Percentiles rank a stretch among this genome's conserved stretches.
Evolutionary conservation across 257 asterid species (phyloP).

Genomic region (Linderniella brevidens): DNA sequence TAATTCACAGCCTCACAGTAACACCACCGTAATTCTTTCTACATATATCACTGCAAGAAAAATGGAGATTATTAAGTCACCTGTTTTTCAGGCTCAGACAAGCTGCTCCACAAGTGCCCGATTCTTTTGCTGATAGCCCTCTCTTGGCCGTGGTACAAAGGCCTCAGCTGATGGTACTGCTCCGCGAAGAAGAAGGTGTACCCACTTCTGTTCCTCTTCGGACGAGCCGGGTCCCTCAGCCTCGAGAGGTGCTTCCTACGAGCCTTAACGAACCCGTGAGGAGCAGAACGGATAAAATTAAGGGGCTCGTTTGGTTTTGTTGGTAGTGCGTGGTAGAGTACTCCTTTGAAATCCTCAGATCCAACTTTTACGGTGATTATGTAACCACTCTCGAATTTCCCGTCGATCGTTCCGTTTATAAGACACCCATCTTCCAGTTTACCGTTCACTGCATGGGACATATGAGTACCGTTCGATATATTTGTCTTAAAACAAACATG

Average conservation of each 20-base stretch:
- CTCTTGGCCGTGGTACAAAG: slow-evolving; percentile 74
- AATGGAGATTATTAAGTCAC: slow-evolving; percentile 11
- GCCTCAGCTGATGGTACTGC: slow-evolving; percentile 62
- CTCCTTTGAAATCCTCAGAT: slow-evolving; percentile 53
- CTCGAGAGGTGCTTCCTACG: slow-evolving; percentile 39
- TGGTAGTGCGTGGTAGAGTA: slow-evolving; percentile 63
- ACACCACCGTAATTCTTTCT: not conserved
- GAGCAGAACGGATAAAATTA: slow-evolving; percentile 15
- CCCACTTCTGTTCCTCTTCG: slow-evolving; percentile 69
- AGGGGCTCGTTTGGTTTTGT: slow-evolving; percentile 19
- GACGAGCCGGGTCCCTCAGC: slow-evolving; percentile 49
- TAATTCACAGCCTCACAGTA: too few species aligned
- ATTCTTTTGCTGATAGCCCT: slow-evolving; percentile 66
- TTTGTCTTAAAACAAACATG: too few species aligned
- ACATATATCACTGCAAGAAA: not conserved
- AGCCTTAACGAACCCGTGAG: slow-evolving; percentile 17
- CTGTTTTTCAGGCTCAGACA: slow-evolving; percentile 73
- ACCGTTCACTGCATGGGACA: slow-evolving; percentile 24
- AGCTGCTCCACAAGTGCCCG: slow-evolving; percentile 66
- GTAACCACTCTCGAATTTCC: slow-evolving; percentile 79
- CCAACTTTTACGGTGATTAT: slow-evolving; percentile 55
- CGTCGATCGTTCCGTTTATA: slow-evolving; percentile 73
- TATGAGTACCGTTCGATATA: too few species aligned
- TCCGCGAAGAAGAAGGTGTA: slow-evolving; percentile 87
- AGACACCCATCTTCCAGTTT: slow-evolving; percentile 39